These are phyloP conservation scores for Cenchrus fungigraminus DNA, from an alignment of 176 grass and related monocot species.

Conservation along the genomic window DNA sequence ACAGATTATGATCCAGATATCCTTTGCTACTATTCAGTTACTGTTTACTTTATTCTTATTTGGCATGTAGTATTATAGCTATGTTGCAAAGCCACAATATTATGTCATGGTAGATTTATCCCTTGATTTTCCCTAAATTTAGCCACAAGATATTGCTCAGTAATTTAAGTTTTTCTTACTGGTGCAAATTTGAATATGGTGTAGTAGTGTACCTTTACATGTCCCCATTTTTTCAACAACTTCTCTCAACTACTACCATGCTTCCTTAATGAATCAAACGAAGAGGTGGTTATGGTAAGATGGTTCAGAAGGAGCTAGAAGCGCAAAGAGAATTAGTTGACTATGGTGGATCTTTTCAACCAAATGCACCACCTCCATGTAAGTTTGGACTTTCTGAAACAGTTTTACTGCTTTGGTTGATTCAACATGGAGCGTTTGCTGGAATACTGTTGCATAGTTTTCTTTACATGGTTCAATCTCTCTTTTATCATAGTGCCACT, in stretches of 20 bases:
- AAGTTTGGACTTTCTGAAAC: conserved; percentile 24
- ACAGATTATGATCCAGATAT: conserved; percentile 98
- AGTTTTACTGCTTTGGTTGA: background rate
- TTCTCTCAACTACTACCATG: background rate
- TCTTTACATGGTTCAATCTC: background rate
- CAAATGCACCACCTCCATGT: conserved; percentile 56
- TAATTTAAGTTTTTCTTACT: conserved; percentile 21
- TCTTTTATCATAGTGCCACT: background rate
- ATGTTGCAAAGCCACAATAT: conserved; percentile 15
- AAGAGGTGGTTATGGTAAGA: conserved; percentile 95
- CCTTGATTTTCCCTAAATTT: background rate
- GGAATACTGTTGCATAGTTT: background rate
- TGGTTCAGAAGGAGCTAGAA: conserved; percentile 96
- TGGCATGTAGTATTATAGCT: conserved; percentile 11
- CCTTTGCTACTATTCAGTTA: conserved; percentile 45
- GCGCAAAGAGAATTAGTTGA: conserved; percentile 91
- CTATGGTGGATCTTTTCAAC: conserved; percentile 73
- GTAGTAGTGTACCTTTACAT: conserved; percentile 20
- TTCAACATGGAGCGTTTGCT: background rate
- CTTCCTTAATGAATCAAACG: conserved; percentile 63
- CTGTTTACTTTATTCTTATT: background rate
- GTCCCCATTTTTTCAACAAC: background rate
- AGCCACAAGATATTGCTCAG: background rate
- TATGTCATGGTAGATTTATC: conserved; percentile 1
- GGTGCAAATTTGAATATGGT: conserved; percentile 4